phyloP scores from a whole-genome alignment of 257 asterid genomes.

The Mitragyna speciosa region DNA sequence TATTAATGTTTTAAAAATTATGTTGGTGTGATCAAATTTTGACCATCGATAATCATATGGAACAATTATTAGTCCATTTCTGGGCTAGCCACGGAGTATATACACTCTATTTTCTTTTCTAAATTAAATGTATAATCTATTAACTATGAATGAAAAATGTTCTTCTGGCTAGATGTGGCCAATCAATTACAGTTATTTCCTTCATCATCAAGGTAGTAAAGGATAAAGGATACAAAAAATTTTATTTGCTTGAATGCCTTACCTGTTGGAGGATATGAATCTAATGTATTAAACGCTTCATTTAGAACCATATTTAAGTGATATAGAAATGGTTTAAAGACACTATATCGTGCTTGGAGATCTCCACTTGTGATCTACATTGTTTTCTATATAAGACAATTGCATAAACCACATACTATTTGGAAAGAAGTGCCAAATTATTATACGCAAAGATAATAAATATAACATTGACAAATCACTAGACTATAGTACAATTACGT shows the following conservation, averaged over 20 bases:
- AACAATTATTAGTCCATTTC: no score
- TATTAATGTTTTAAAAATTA: neutral
- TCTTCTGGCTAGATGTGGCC: neutral
- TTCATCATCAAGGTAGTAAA: neutral
- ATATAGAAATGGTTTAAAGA: neutral
- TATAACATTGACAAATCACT: slow-evolving; percentile 6
- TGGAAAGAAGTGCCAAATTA: neutral
- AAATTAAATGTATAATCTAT: no score
- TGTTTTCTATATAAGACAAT: neutral
- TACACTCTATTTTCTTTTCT: no score
- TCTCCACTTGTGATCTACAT: neutral
- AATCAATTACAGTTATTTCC: neutral
- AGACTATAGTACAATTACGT: neutral
- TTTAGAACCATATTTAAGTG: neutral
- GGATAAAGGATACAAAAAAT: neutral
- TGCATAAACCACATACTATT: neutral
- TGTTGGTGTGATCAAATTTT: neutral
- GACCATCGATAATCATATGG: no score
- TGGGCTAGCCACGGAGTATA: neutral
- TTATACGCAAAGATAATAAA: neutral
- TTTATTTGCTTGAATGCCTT: neutral
- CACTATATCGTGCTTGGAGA: neutral
- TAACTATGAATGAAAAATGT: no score
- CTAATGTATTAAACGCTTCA: neutral
- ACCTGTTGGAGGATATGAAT: neutral